A percentile compares a stretch with the other conserved stretches of the same genome.
Evolutionary conservation across 164 flowering plant genomes (phyloP).

Genomic region (Liriodendron chinense): DNA sequence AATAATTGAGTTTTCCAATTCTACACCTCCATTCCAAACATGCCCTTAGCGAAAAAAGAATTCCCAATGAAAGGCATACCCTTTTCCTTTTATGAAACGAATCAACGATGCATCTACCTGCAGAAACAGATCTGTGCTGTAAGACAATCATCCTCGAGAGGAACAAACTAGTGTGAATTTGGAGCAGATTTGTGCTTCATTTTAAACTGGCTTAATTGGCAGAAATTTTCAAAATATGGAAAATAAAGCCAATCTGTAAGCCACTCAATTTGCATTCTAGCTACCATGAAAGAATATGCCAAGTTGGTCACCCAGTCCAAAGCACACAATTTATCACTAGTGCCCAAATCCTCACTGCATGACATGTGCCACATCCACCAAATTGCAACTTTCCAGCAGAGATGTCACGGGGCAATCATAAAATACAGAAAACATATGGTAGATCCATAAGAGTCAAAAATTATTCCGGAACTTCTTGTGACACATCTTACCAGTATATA

Average conservation of each 20-base stretch:
- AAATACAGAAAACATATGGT: background rate
- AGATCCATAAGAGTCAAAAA: background rate
- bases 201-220: background rate
- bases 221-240: background rate
- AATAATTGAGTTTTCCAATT: no score
- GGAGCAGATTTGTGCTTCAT: background rate
- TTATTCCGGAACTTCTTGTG: background rate
- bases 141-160: background rate
- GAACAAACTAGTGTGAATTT: background rate
- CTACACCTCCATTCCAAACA: no score
- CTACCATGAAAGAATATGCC: background rate
- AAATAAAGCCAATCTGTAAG: background rate
- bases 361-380: background rate
- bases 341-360: background rate
- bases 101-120: conserved; percentile 76
- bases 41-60: background rate
- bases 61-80: conserved; percentile 33
- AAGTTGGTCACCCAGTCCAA: background rate
- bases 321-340: background rate
- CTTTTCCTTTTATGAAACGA: conserved; percentile 71
- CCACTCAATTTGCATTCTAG: background rate
- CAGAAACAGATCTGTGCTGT: conserved; percentile 13
- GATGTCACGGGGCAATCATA: background rate
- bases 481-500: background rate
- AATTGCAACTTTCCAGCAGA: background rate